Percentiles rank a stretch among this genome's conserved stretches.
Evolutionary conservation across 208 protist species (phyloP).

Genomic region (Leishmania arabica): DNA sequence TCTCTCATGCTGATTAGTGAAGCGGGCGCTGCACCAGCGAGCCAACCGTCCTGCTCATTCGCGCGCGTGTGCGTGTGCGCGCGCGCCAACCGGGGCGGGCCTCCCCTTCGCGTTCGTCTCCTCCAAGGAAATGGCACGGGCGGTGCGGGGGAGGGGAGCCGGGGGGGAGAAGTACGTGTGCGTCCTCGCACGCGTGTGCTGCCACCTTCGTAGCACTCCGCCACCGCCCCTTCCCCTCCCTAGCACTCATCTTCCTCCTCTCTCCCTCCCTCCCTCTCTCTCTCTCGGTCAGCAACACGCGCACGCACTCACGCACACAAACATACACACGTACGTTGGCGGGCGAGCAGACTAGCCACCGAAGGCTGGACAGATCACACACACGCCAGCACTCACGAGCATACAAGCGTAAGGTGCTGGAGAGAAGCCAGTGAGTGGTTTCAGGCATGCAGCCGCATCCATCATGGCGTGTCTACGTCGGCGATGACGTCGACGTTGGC

Average conservation of each 20-base stretch:
- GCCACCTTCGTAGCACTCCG: not conserved
- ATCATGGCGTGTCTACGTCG: conserved; percentile 20
- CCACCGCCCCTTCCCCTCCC: not conserved
- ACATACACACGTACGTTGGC: not conserved
- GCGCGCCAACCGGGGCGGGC: not conserved
- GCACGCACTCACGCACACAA: not conserved
- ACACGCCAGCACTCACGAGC: not conserved
- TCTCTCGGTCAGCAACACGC: not conserved
- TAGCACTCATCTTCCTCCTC: not conserved
- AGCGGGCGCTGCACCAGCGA: not conserved
- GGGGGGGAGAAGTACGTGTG: not conserved
- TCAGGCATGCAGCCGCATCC: conserved; percentile 1
- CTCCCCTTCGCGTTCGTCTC: not conserved
- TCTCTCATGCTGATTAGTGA: not conserved
- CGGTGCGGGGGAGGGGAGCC: not conserved
- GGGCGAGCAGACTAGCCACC: not conserved
- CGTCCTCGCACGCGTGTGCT: not conserved
- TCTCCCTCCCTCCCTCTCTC: not conserved
- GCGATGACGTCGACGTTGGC: conserved; percentile 11
- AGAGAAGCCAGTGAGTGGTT: not conserved
- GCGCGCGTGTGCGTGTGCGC: not conserved
- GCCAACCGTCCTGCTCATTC: not conserved
- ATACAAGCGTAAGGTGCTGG: not conserved
- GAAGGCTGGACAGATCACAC: not conserved
- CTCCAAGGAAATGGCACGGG: too few relatives aligned